Conservation (phyloP, 495 filamentous ascomycete species). For the Neurospora cerealis region DNA sequence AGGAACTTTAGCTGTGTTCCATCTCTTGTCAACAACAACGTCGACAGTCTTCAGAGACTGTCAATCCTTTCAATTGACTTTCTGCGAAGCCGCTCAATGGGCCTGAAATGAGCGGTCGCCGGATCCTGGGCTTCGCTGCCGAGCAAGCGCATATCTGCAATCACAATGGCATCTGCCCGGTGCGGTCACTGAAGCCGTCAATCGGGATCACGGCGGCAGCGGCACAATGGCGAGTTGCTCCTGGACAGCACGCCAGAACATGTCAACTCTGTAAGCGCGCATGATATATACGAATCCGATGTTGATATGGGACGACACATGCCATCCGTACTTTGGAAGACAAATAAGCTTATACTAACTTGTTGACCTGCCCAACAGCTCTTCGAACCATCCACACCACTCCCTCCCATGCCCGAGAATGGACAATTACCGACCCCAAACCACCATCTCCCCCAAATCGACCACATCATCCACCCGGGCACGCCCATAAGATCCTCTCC, state of each 20-base stretch:
- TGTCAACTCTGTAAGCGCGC: background rate
- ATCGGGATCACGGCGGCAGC: background rate
- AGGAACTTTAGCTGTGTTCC: background rate
- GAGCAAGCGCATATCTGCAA: constrained; percentile 6
- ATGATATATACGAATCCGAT: background rate
- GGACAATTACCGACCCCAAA: background rate
- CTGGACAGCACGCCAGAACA: background rate
- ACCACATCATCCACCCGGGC: background rate
- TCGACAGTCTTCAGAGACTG: background rate
- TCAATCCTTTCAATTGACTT: background rate
- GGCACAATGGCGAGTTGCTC: background rate
- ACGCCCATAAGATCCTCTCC: background rate
- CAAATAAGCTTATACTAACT: background rate
- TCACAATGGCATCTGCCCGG: constrained; percentile 1
- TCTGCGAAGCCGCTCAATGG: constrained; percentile 5
- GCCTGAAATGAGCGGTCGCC: constrained; percentile 17
- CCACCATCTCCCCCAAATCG: constrained; percentile 1
- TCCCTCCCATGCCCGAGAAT: background rate
- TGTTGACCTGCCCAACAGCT: background rate
- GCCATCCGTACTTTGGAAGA: background rate
- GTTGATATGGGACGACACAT: background rate
- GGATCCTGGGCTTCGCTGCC: constrained; percentile 15
- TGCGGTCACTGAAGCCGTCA: background rate
- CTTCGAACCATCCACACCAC: constrained; percentile 8
- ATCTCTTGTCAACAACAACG: background rate